These are phyloP conservation scores for Danielia reshetovae DNA, from an alignment of 805 yeast genomes.

Conservation along the genomic window DNA sequence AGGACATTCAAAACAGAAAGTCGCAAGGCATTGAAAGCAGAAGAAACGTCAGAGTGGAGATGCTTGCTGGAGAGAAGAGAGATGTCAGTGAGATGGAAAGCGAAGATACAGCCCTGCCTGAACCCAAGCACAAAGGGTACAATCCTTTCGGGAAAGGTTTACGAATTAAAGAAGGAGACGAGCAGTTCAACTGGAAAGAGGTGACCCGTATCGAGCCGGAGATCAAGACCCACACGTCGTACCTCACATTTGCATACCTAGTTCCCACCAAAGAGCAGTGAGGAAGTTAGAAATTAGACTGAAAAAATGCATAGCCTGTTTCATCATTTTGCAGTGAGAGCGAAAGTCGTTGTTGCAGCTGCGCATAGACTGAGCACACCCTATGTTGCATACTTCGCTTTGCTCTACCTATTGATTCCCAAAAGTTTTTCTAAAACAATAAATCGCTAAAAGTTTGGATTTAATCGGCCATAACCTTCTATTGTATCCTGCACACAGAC, in stretches of 20 bases:
- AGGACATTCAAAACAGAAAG: constrained; percentile 72
- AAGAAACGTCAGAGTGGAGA: constrained; percentile 36
- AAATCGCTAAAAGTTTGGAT: no score
- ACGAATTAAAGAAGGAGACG: constrained; percentile 85
- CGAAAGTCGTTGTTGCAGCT: no score
- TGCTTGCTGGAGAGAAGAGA: constrained; percentile 19
- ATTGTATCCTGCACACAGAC: no score
- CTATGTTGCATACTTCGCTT: no score
- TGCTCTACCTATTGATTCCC: no score
- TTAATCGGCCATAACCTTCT: no score
- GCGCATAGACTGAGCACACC: no score
- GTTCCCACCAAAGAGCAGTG: constrained; percentile 12
- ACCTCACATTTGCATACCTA: constrained; percentile 80
- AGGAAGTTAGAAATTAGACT: not conserved
- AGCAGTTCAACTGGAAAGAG: constrained; percentile 69
- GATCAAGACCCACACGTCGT: constrained; percentile 90
- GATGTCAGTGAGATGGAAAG: constrained; percentile 13
- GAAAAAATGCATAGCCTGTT: not conserved
- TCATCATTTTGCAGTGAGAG: not conserved
- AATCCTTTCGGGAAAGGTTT: constrained; percentile 93
- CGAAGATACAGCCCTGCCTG: constrained; percentile 8
- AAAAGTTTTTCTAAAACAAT: no score
- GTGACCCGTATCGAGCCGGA: constrained; percentile 85
- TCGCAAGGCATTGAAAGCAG: constrained; percentile 59
- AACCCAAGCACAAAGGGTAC: constrained; percentile 26